Evolutionary conservation across 169 alveolate species (phyloP).

Genomic region (Cryptosporidium sp.): DNA sequence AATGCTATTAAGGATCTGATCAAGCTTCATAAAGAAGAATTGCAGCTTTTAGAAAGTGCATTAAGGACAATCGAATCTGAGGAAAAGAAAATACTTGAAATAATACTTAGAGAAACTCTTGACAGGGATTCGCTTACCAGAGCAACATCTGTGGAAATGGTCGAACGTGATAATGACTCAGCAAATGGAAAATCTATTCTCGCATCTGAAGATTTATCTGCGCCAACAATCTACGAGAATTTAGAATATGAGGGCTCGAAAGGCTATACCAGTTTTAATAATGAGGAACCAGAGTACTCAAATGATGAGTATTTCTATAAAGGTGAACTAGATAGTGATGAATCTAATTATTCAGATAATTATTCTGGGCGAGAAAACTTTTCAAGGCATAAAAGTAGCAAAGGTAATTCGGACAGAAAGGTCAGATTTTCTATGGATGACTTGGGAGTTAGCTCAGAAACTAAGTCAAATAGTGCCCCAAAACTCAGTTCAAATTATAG

Average conservation of each 20-base stretch:
- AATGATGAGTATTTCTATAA: neutral
- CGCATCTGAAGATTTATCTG: neutral
- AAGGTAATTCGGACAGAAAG: slow-evolving; percentile 11
- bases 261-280: neutral
- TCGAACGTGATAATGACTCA: slow-evolving; percentile 32
- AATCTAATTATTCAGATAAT: neutral
- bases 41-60: slow-evolving; percentile 51
- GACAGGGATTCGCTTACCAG: slow-evolving; percentile 3
- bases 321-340: slow-evolving; percentile 4
- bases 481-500: neutral
- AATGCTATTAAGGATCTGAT: slow-evolving; percentile 44
- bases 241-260: neutral
- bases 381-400: neutral
- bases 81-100: slow-evolving; percentile 27
- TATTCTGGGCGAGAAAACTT: neutral
- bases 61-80: slow-evolving; percentile 49
- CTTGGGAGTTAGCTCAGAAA: neutral
- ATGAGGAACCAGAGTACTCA: neutral
- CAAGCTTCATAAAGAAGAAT: slow-evolving; percentile 29
- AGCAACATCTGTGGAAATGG: slow-evolving; percentile 53
- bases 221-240: neutral
- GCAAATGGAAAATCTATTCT: neutral
- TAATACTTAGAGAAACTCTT: slow-evolving; percentile 4
- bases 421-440: slow-evolving; percentile 51
- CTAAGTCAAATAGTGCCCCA: neutral